Percentiles rank a stretch among this genome's conserved stretches.
phyloP scores from a whole-genome alignment of 1,139 yeast genomes.

The Yamadazyma songkhlaensis region DNA sequence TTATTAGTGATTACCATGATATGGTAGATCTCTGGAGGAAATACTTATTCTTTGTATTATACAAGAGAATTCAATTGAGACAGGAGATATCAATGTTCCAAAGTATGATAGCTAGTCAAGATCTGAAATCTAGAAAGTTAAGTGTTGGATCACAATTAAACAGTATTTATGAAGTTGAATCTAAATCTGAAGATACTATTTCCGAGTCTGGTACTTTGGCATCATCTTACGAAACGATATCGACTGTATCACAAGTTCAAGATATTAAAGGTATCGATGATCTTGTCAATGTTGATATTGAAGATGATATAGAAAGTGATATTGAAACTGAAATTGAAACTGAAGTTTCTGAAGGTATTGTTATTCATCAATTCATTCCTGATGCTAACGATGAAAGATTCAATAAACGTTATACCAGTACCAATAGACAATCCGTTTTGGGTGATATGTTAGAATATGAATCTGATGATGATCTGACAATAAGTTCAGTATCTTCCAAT shows the following conservation, averaged over 20 bases:
- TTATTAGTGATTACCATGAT: slow-evolving; percentile 13
- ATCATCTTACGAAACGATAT: no score
- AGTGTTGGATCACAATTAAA: slow-evolving; percentile 10
- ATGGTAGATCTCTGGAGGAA: slow-evolving; percentile 34
- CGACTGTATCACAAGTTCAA: not conserved
- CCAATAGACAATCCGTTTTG: slow-evolving; percentile 40
- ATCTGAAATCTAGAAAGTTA: slow-evolving; percentile 8
- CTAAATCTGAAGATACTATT: slow-evolving; percentile 2
- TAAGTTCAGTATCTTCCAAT: slow-evolving; percentile 3
- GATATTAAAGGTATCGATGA: slow-evolving; percentile 1
- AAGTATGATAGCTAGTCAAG: slow-evolving; percentile 21
- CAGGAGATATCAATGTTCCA: slow-evolving; percentile 42
- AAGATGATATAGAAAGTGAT: slow-evolving; percentile 1
- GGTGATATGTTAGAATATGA: slow-evolving; percentile 48
- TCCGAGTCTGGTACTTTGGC: slow-evolving; percentile 8
- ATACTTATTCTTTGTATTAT: slow-evolving; percentile 36
- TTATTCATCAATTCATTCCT: slow-evolving; percentile 7
- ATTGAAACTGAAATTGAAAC: not conserved
- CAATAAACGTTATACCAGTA: slow-evolving; percentile 21
- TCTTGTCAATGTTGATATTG: slow-evolving; percentile 1
- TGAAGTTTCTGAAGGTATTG: slow-evolving; percentile 7
- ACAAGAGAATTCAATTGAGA: slow-evolving; percentile 38
- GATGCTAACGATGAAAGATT: slow-evolving; percentile 25
- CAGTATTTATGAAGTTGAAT: slow-evolving; percentile 9
- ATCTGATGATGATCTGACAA: slow-evolving; percentile 19